Evolutionary conservation across 2,329 filamentous ascomycete species (phyloP).

Genomic region (Sarocladiaceae sp.): DNA sequence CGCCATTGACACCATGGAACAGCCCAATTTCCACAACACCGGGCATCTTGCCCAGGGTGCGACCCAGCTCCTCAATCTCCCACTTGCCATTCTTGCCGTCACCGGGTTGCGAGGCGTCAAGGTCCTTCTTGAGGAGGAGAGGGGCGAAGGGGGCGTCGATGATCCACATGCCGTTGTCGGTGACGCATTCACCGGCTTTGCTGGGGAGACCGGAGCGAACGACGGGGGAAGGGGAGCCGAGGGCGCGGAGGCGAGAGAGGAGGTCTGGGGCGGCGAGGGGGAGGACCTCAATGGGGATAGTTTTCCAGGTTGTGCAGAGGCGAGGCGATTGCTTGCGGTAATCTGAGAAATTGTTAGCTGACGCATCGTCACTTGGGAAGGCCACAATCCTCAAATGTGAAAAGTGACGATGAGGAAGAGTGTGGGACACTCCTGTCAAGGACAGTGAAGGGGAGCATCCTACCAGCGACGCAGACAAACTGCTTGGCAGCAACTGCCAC

Average conservation of each 20-base stretch:
- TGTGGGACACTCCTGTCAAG: no score
- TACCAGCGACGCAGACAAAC: conserved; percentile 82
- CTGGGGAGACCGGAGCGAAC: conserved; percentile 66
- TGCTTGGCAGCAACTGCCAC: conserved; percentile 78
- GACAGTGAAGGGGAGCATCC: conserved; percentile 19
- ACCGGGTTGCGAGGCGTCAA: conserved; percentile 42
- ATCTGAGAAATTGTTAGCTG: conserved; percentile 44
- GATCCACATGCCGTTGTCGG: conserved; percentile 62
- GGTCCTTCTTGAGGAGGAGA: conserved; percentile 57
- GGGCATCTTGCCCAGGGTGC: conserved; percentile 69
- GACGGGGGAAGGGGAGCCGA: conserved; percentile 66
- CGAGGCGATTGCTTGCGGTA: conserved; percentile 81
- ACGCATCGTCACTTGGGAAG: no score
- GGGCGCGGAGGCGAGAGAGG: conserved; percentile 59
- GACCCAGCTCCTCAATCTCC: conserved; percentile 71
- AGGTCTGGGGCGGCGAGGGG: conserved; percentile 77
- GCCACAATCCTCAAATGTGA: no score
- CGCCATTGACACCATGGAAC: conserved; percentile 76
- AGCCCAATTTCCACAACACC: conserved; percentile 90
- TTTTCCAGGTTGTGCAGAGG: conserved; percentile 70
- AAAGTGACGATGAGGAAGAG: no score
- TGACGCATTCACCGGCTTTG: conserved; percentile 72
- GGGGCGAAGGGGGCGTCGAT: conserved; percentile 85
- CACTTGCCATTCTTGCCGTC: conserved; percentile 55
- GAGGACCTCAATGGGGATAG: conserved; percentile 88